Percentiles rank a stretch among this genome's conserved stretches.
phyloP scores from a whole-genome alignment of 2,329 filamentous ascomycete species.

The Trichophyton schoenleinii region DNA sequence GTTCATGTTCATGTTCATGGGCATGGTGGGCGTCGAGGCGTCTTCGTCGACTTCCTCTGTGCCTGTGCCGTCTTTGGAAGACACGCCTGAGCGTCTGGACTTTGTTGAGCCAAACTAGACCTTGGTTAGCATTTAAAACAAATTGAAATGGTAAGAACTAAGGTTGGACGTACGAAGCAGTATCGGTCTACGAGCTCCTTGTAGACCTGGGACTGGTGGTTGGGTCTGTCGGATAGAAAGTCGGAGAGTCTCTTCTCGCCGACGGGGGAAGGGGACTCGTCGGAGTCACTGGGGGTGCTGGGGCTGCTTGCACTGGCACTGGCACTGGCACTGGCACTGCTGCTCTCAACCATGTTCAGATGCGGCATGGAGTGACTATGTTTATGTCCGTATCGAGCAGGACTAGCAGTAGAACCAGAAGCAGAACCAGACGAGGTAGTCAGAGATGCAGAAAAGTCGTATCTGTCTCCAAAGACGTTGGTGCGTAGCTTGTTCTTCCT shows the following conservation, averaged over 20 bases:
- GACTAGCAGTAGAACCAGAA: constrained; percentile 23
- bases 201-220: constrained; percentile 77
- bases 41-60: background rate
- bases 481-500: constrained; percentile 40
- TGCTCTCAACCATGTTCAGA: background rate
- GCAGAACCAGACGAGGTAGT: constrained; percentile 42
- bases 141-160: background rate
- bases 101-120: constrained; percentile 11
- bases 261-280: background rate
- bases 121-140: too few species aligned
- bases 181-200: constrained; percentile 97
- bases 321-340: background rate
- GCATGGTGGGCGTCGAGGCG: background rate
- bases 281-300: background rate
- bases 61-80: background rate
- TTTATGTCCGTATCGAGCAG: background rate
- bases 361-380: background rate
- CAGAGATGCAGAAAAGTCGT: constrained; percentile 91
- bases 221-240: constrained; percentile 43
- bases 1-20: too few species aligned
- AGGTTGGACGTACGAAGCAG: constrained; percentile 81
- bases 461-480: constrained; percentile 78
- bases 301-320: too few species aligned
- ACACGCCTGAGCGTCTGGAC: constrained; percentile 5
- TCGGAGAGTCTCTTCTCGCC: constrained; percentile 6